Percentiles rank a stretch among this genome's conserved stretches.
phyloP scores from a whole-genome alignment of 768 basidiomycete genomes.

The Ramaria rubella region DNA sequence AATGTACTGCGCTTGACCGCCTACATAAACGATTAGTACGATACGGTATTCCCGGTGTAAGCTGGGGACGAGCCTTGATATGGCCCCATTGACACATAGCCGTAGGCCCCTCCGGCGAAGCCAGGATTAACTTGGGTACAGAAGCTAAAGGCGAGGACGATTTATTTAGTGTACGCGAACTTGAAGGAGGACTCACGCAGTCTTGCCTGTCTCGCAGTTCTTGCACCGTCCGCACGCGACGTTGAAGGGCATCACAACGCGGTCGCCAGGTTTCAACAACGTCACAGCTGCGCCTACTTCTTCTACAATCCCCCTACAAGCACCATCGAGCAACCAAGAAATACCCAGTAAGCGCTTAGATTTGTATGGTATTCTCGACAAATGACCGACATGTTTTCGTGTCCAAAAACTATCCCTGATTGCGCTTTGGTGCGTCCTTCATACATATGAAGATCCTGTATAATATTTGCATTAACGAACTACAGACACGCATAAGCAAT shows the following conservation, averaged over 20 bases:
- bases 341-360: too few relatives aligned
- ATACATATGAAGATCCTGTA: constrained; percentile 50
- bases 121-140: constrained; percentile 54
- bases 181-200: constrained; percentile 26
- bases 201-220: constrained; percentile 48
- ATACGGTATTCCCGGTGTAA: background rate
- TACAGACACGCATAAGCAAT: background rate
- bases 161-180: background rate
- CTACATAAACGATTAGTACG: background rate
- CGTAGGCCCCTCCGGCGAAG: constrained; percentile 36
- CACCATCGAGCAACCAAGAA: too few relatives aligned
- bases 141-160: constrained; percentile 22
- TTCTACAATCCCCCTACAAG: constrained; percentile 45
- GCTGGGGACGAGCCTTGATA: constrained; percentile 33
- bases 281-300: constrained; percentile 41
- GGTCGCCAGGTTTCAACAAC: constrained; percentile 47
- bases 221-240: constrained; percentile 51
- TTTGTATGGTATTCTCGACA: background rate
- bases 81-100: constrained; percentile 53
- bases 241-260: constrained; percentile 57
- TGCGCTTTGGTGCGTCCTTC: constrained; percentile 47
- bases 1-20: constrained; percentile 36
- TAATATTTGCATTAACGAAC: background rate
- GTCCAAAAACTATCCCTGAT: constrained; percentile 46
- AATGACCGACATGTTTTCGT: constrained; percentile 40